phyloP scores from a whole-genome alignment of 306 rosid species.

The Cucurbita maxima region DNA sequence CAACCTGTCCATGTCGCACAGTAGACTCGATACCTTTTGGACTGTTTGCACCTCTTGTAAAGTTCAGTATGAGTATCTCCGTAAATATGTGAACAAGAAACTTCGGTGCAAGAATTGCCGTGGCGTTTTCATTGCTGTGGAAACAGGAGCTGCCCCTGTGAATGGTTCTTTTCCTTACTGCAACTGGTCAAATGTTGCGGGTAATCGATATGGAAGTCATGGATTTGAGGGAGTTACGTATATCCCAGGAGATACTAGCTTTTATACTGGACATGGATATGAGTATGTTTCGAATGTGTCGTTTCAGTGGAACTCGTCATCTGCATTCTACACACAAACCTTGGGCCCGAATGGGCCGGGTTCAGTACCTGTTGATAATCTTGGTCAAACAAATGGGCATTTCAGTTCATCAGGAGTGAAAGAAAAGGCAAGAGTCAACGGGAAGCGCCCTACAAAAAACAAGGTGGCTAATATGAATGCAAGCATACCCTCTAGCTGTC shows the following conservation, averaged over 20 bases:
- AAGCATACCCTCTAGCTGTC: slow-evolving; percentile 19
- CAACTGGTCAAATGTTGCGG: slow-evolving; percentile 64
- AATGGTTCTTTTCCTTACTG: slow-evolving; percentile 85
- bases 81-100: slow-evolving; percentile 91
- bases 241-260: slow-evolving; percentile 48
- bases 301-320: slow-evolving; percentile 50
- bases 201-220: slow-evolving; percentile 66
- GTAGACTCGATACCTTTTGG: slow-evolving; percentile 82
- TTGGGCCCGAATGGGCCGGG: slow-evolving; percentile 47
- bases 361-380: slow-evolving; percentile 26
- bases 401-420: slow-evolving; percentile 46
- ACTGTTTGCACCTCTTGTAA: slow-evolving; percentile 94
- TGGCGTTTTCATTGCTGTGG: slow-evolving; percentile 70
- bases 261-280: slow-evolving; percentile 49
- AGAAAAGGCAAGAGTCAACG: slow-evolving; percentile 40
- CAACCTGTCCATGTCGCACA: slow-evolving; percentile 35
- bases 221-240: slow-evolving; percentile 64
- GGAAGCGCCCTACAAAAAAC: slow-evolving; percentile 30
- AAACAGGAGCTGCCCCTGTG: slow-evolving; percentile 86
- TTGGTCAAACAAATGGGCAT: slow-evolving; percentile 44
- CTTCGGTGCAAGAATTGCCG: slow-evolving; percentile 97
- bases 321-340: slow-evolving; percentile 43
- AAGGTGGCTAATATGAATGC: slow-evolving; percentile 29
- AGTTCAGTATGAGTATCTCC: slow-evolving; percentile 94
- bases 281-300: slow-evolving; percentile 69